Base-by-base conservation (phyloP, 768 basidiomycete species). In the Phylloporus sp. region DNA sequence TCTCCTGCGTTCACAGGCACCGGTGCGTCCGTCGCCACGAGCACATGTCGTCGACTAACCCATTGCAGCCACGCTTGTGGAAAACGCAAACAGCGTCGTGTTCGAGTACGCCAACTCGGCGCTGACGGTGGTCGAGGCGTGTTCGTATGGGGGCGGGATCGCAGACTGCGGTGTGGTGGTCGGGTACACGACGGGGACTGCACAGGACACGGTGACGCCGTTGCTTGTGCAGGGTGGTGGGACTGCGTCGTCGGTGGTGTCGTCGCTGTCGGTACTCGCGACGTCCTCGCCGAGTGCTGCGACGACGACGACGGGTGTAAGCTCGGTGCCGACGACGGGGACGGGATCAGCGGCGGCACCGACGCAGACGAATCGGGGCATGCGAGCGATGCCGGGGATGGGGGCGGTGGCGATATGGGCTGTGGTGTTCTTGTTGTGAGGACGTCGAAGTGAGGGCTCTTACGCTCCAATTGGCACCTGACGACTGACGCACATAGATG, bases 1-100 rank as follows among this genome's bases (percentile, higher is more conserved):
- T 62, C 69, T 6, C 48, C 54, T 28, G 70, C 67, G 27, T 68
- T 74, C 47, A 39, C 59, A n/a, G 74, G 72, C n/a, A 74, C 75
- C 41, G 74, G 71, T 76, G 54, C 10, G 45, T 12, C 18, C 6
- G 7, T 15, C 6, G 9, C 12, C 23, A 12, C 24, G 22, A 18
- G 11, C 22, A 5, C 22, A 23, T 12, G 39, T 22, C 20, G 23
- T 24, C 16, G 20, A 6, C 39, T 23, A 1, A 5, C 16, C 39
- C 2, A 10, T 12, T 3, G 7, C 48, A 50, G 49, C 29, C 23
- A 42, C 53, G 32, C 36, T 52, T 28, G 48, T 55, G 31, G 47
- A 53, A 40, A 38, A 39, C 11, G 39, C 44, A 5, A 24, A 34
- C 48, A 35, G 49, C 32, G 49, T 39, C 16, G 26, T 55, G 26